These are phyloP conservation scores for Polytrichum formosum DNA, from an alignment of 225 moss, liverwort and hornwort genomes.

Conservation along the genomic window DNA sequence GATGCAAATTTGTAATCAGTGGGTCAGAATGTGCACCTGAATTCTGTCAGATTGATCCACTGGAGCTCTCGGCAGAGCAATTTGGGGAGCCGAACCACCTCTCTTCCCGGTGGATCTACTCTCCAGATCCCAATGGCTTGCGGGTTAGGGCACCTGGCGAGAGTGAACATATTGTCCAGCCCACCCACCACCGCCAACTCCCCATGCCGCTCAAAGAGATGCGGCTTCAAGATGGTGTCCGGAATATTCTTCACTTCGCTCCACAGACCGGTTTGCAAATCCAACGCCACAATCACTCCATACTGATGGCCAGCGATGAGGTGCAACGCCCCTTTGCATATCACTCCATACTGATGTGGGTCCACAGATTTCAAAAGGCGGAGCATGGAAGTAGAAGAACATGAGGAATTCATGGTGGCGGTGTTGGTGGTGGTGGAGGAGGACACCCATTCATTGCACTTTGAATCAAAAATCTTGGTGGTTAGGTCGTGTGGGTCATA, in stretches of 20 bases:
- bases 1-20: no score
- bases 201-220: slow-evolving; percentile 14
- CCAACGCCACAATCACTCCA: slow-evolving; percentile 6
- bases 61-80: slow-evolving; percentile 10
- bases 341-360: slow-evolving; percentile 2
- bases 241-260: slow-evolving; percentile 8
- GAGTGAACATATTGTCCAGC: slow-evolving; percentile 15
- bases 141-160: slow-evolving; percentile 6
- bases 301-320: background rate
- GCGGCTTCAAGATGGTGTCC: slow-evolving; percentile 6
- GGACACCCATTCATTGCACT: background rate
- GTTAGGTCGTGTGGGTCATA: slow-evolving; percentile 1
- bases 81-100: slow-evolving; percentile 12
- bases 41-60: slow-evolving; percentile 13
- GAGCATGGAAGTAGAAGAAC: background rate
- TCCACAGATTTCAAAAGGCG: background rate
- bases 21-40: background rate
- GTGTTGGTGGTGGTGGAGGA: no score
- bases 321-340: slow-evolving; percentile 6
- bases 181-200: slow-evolving; percentile 11
- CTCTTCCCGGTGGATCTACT: slow-evolving; percentile 4
- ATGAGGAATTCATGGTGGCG: background rate
- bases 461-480: slow-evolving; percentile 9
- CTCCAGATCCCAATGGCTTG: slow-evolving; percentile 20
- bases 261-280: slow-evolving; percentile 10